Evolutionary conservation across 371 early-diverging fungal species (phyloP).

Genomic region (Capillidium rhysosporum): DNA sequence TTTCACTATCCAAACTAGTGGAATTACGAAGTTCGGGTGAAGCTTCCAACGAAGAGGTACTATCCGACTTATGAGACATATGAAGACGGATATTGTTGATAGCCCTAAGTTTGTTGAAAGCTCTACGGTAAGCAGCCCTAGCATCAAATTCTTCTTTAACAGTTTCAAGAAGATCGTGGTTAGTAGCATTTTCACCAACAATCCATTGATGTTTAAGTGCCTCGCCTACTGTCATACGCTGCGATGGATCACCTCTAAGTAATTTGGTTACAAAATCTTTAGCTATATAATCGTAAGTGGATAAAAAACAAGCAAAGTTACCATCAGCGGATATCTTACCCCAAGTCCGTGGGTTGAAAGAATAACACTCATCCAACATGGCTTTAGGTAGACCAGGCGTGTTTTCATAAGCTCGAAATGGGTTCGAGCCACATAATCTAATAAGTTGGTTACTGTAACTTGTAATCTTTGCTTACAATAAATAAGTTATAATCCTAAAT

Average conservation of each 20-base stretch:
- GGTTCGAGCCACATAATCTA: slow-evolving; percentile 47
- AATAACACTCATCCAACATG: slow-evolving; percentile 40
- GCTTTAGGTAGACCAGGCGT: slow-evolving; percentile 31
- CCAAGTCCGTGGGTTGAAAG: slow-evolving; percentile 67
- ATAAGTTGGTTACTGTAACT: not conserved
- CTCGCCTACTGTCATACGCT: slow-evolving; percentile 56
- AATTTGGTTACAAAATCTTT: slow-evolving; percentile 74
- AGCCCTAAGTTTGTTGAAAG: slow-evolving; percentile 3
- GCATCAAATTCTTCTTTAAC: slow-evolving; percentile 46
- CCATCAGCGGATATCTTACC: slow-evolving; percentile 47
- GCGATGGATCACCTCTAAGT: slow-evolving; percentile 45
- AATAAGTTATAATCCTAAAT: slow-evolving; percentile 40
- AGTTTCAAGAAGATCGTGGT: slow-evolving; percentile 44
- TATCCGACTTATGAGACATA: not conserved
- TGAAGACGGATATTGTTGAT: slow-evolving; percentile 1
- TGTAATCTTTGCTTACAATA: slow-evolving; percentile 20
- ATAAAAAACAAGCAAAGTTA: slow-evolving; percentile 7
- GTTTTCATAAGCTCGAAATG: slow-evolving; percentile 47
- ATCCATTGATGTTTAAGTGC: slow-evolving; percentile 79
- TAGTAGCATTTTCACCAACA: slow-evolving; percentile 22
- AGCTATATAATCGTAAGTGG: slow-evolving; percentile 22
- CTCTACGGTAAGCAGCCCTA: slow-evolving; percentile 2
- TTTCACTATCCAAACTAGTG: not conserved
- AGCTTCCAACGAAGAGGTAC: not conserved
- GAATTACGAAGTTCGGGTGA: not conserved